Evolutionary conservation across 1,284 basidiomycete genomes (phyloP), one percentile per base, ranked within the genome.

Genomic region (Trichosporon sp.): DNA sequence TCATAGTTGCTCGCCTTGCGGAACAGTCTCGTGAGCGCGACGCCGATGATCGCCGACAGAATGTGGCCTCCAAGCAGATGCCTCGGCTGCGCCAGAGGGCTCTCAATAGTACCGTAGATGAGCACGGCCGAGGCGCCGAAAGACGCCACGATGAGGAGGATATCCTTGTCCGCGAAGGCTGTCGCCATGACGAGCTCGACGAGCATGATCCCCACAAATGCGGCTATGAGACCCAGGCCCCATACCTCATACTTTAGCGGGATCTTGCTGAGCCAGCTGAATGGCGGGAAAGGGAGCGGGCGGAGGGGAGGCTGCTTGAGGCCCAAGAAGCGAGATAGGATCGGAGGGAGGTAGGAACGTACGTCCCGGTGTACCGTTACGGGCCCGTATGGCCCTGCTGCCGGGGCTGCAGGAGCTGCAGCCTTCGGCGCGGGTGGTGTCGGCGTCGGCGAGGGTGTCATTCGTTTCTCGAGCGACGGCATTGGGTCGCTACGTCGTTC

Each of bases 121-220:
- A 89, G 79, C 3, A 87, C 85, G 10, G 86, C 86, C 4, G 84
- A 84, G 14, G 87, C 87, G 21, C 86, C 86, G 72, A 84, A 85
- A 63, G 83, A 84, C 11, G 83, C 82, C 6, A 85, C 75, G 57
- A 85, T 83, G 21, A 83, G 70, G 1, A 63, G 23, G 4, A 60
- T 44, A 14, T 46, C 63, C 23, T 44, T 9, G 58, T 56, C 56
- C 4, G 46, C 25, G 14, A 63, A 60, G 32, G 37, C 52, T 0
- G 61, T 59, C 82, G 81, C 23, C 81, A 86, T 86, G 32, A 86
- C 77, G 7, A 83, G 84, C 70, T 87, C 85, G 54, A 88, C 80
- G 27, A 86, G 73, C 0, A 85, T 81, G 60, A 88, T 83, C 1
- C 85, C 84, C 61, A 82, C 82, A 69, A 88, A 86, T 0, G 86